Evolutionary conservation across 1,284 basidiomycete species (phyloP).

Genomic region (Gymnopus androsaceus): DNA sequence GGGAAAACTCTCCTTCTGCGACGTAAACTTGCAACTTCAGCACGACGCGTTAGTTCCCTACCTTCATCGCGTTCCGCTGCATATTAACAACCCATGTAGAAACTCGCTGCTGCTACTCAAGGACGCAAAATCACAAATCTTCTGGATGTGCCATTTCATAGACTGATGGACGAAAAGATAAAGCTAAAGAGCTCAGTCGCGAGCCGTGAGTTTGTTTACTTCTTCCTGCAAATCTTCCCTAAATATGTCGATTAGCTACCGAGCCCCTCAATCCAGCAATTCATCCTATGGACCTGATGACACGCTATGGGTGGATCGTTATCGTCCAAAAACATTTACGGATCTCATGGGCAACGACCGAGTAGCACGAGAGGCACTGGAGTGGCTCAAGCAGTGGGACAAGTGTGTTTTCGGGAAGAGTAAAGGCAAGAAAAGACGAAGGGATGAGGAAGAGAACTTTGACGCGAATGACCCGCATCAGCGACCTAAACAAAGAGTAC

Average conservation of each 20-base stretch:
- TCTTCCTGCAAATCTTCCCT: too few relatives aligned
- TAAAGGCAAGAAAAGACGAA: constrained; percentile 48
- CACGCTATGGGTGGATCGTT: constrained; percentile 88
- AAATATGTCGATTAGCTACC: too few relatives aligned
- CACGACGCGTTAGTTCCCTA: constrained; percentile 19
- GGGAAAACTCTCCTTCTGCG: constrained; percentile 54
- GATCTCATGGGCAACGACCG: constrained; percentile 93
- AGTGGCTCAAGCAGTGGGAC: constrained; percentile 99
- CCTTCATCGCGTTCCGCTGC: background rate
- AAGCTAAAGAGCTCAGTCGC: constrained; percentile 38
- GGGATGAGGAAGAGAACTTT: constrained; percentile 44
- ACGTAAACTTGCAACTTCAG: constrained; percentile 37
- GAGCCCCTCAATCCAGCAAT: too few relatives aligned
- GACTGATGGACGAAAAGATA: constrained; percentile 61
- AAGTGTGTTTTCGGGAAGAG: constrained; percentile 90
- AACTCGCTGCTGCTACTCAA: constrained; percentile 22
- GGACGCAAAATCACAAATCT: constrained; percentile 47
- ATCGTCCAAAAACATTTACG: constrained; percentile 82
- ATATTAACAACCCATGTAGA: background rate
- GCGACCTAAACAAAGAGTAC: constrained; percentile 81
- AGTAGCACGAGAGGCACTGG: constrained; percentile 88
- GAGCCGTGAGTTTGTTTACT: constrained; percentile 32
- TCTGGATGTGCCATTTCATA: constrained; percentile 73
- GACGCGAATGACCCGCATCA: constrained; percentile 59
- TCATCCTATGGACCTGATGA: constrained; percentile 44